Percentiles rank a stretch among this genome's conserved stretches.
phyloP scores from a whole-genome alignment of 2,329 filamentous ascomycete genomes.

The Pleoardoris graminearum region DNA sequence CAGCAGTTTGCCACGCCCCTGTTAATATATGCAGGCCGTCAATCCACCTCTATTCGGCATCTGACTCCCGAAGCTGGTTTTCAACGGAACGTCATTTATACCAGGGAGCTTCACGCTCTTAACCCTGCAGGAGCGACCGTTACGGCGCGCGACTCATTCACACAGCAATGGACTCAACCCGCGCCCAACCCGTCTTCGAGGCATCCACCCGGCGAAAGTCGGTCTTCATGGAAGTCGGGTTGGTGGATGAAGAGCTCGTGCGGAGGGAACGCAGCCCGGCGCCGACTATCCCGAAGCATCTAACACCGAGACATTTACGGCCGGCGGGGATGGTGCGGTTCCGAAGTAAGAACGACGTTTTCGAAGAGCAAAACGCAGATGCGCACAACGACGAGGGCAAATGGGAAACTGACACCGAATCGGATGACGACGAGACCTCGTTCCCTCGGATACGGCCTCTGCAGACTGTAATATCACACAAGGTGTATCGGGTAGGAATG shows the following conservation, averaged over 20 bases:
- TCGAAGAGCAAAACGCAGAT: conserved; percentile 19
- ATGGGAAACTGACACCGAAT: conserved; percentile 34
- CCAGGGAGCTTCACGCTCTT: conserved; percentile 6
- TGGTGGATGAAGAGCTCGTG: conserved; percentile 39
- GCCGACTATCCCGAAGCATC: conserved; percentile 24
- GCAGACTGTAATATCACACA: conserved; percentile 21
- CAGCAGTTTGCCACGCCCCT: conserved; percentile 16
- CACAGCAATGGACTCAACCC: conserved; percentile 32
- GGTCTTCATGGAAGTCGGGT: conserved; percentile 43
- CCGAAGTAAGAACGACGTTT: conserved; percentile 35
- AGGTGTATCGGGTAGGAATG: conserved; percentile 33
- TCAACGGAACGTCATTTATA: conserved; percentile 27
- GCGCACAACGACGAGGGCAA: conserved; percentile 23
- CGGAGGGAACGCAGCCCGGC: conserved; percentile 35
- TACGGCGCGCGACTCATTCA: conserved; percentile 14
- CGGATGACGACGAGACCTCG: conserved; percentile 22
- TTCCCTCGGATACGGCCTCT: conserved; percentile 7
- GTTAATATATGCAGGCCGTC: conserved; percentile 14
- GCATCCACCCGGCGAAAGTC: conserved; percentile 33
- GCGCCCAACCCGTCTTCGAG: conserved; percentile 27
- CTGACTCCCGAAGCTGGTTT: conserved; percentile 19
- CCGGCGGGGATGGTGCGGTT: conserved; percentile 38
- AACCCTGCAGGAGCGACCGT: background rate
- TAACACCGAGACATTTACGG: conserved; percentile 24
- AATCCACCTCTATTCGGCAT: conserved; percentile 10